These are phyloP conservation scores for Dipodascopsis uninucleata DNA, from an alignment of 805 yeast genomes.

Conservation along the genomic window DNA sequence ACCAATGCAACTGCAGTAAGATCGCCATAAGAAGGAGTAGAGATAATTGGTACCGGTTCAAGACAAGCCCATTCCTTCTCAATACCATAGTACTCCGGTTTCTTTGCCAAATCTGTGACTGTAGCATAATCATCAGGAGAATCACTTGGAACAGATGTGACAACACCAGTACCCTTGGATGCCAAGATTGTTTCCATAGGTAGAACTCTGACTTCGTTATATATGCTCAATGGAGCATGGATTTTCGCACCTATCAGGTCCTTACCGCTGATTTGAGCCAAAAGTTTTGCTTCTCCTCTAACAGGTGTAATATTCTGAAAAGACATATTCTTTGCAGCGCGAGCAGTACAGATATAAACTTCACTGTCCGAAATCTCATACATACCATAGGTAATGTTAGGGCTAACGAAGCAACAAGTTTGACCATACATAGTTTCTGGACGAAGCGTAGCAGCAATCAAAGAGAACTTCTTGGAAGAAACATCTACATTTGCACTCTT, in stretches of 20 bases:
- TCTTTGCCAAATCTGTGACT: slow-evolving; percentile 73
- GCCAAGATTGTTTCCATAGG: slow-evolving; percentile 98
- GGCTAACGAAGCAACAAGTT: slow-evolving; percentile 96
- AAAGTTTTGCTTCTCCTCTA: slow-evolving; percentile 72
- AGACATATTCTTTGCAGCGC: slow-evolving; percentile 96
- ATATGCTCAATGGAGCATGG: slow-evolving; percentile 73
- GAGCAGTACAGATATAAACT: slow-evolving; percentile 80
- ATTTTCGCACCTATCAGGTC: slow-evolving; percentile 81
- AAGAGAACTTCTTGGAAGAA: slow-evolving; percentile 60
- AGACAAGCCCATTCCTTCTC: slow-evolving; percentile 79
- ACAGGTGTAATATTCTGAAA: slow-evolving; percentile 88
- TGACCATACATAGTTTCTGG: slow-evolving; percentile 99
- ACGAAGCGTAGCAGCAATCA: slow-evolving; percentile 95
- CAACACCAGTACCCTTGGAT: slow-evolving; percentile 97
- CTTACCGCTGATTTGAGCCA: slow-evolving; percentile 61
- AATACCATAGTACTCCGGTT: slow-evolving; percentile 85
- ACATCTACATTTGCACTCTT: slow-evolving; percentile 43
- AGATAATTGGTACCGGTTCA: slow-evolving; percentile 69
- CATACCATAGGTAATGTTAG: slow-evolving; percentile 87
- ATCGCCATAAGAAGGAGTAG: slow-evolving; percentile 84
- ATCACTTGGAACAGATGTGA: slow-evolving; percentile 97
- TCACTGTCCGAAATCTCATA: slow-evolving; percentile 72
- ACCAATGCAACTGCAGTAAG: slow-evolving; percentile 79
- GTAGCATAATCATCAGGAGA: slow-evolving; percentile 97
- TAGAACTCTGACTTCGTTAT: slow-evolving; percentile 69